Evolutionary conservation across 306 rosid species (phyloP).

Genomic region (Acacia melanoxylon): DNA sequence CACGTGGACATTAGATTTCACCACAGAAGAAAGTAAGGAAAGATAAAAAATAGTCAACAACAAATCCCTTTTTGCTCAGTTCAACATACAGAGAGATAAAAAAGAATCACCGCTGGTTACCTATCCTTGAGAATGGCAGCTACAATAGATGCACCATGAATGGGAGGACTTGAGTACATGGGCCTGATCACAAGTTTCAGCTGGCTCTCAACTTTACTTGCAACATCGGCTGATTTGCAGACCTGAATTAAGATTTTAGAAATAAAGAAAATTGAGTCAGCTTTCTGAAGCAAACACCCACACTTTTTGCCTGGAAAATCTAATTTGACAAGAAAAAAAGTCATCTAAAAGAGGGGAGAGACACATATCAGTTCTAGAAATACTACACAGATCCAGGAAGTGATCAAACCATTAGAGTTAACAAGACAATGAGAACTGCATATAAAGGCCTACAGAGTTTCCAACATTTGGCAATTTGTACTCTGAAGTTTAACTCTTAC

Average conservation of each 20-base stretch:
- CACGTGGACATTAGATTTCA: conserved; percentile 18
- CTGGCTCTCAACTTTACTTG: conserved; percentile 92
- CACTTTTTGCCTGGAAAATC: background rate
- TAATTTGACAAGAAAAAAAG: background rate
- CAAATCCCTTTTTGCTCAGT: conserved; percentile 8
- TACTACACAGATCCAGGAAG: conserved; percentile 15
- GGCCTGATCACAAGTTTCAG: conserved; percentile 96
- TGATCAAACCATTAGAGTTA: background rate
- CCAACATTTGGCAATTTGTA: conserved; percentile 21
- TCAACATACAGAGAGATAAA: background rate
- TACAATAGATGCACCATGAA: conserved; percentile 98
- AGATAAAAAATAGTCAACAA: background rate
- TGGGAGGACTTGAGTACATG: conserved; percentile 96
- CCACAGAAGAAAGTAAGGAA: background rate
- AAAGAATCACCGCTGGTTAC: conserved; percentile 40
- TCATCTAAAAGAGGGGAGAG: background rate
- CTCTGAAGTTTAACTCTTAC: conserved; percentile 49
- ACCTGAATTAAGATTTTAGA: conserved; percentile 51
- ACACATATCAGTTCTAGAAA: background rate
- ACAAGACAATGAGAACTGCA: background rate
- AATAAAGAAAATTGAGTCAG: conserved; percentile 8
- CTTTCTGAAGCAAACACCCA: background rate
- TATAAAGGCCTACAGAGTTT: background rate
- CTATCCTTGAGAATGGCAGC: conserved; percentile 88
- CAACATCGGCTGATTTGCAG: conserved; percentile 77